Evolutionary conservation across 78 protist species (phyloP).

Genomic region (Emiliania huxleyi): DNA sequence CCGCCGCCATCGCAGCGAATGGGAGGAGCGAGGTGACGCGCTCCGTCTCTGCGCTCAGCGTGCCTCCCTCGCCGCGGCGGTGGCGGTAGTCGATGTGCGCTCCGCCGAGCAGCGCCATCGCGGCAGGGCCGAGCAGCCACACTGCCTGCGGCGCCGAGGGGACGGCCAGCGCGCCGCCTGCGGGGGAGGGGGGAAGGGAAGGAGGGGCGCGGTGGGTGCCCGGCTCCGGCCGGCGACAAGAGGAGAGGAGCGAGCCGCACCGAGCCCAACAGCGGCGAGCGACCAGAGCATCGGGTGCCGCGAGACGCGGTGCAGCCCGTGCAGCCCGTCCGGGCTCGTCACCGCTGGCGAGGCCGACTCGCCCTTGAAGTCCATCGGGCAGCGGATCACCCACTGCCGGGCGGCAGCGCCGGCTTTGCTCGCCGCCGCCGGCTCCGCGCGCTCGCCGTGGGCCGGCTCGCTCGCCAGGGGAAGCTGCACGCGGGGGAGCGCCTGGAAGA

Average conservation of each 20-base stretch:
- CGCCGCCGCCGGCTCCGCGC: no score
- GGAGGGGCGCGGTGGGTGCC: no score
- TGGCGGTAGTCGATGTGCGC: not conserved
- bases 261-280: no score
- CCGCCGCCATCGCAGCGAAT: not conserved
- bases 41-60: not conserved
- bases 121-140: not conserved
- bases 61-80: not conserved
- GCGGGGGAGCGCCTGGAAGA: not conserved
- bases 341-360: no score
- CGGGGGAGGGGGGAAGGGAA: not conserved
- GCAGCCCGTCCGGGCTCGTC: no score
- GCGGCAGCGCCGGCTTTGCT: no score
- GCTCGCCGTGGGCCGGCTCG: no score
- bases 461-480: not conserved
- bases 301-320: not conserved
- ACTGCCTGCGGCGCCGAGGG: constrained; percentile 7
- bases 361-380: no score
- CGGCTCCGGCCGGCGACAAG: no score
- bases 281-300: not conserved
- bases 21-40: not conserved
- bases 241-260: no score
- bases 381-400: no score
- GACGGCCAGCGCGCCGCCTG: not conserved
- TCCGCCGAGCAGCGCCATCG: not conserved